Evolutionary conservation across 1,139 yeast genomes (phyloP).

Genomic region (Kluyveromyces sp.): DNA sequence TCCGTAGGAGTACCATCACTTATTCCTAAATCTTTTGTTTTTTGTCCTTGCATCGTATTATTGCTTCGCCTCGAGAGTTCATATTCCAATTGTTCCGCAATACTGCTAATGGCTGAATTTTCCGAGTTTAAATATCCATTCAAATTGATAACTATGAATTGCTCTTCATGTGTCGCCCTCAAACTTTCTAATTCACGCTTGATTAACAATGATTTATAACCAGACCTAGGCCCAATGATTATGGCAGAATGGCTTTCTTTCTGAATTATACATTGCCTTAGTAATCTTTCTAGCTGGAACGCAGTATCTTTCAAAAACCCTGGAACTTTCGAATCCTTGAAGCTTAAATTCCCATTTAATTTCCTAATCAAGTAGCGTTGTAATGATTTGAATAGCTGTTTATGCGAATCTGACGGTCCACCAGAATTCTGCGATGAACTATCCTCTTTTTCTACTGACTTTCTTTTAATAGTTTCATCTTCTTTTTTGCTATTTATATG

Average conservation of each 20-base stretch:
- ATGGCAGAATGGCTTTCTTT: constrained; percentile 78
- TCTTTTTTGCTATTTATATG: background rate
- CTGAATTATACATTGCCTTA: constrained; percentile 59
- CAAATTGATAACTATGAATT: constrained; percentile 54
- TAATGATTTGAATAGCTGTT: constrained; percentile 11
- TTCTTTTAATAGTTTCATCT: background rate
- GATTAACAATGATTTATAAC: constrained; percentile 67
- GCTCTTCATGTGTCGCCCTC: constrained; percentile 33
- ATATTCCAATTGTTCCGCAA: constrained; percentile 72
- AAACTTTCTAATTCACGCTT: constrained; percentile 50
- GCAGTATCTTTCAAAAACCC: constrained; percentile 18
- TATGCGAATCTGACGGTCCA: background rate
- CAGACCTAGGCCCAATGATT: constrained; percentile 70
- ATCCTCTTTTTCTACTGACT: background rate
- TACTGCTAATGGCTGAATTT: constrained; percentile 69
- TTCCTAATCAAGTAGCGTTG: constrained; percentile 17
- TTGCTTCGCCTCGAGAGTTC: constrained; percentile 28
- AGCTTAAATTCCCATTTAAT: constrained; percentile 14
- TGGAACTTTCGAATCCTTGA: constrained; percentile 14
- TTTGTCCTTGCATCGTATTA: background rate
- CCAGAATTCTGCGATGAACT: background rate
- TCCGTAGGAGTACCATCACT: constrained; percentile 45
- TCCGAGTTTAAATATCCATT: constrained; percentile 73
- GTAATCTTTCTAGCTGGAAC: constrained; percentile 44
- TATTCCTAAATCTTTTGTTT: constrained; percentile 26